Evolutionary conservation across 1,284 basidiomycete genomes (phyloP).

Genomic region (Vanrija sp.): DNA sequence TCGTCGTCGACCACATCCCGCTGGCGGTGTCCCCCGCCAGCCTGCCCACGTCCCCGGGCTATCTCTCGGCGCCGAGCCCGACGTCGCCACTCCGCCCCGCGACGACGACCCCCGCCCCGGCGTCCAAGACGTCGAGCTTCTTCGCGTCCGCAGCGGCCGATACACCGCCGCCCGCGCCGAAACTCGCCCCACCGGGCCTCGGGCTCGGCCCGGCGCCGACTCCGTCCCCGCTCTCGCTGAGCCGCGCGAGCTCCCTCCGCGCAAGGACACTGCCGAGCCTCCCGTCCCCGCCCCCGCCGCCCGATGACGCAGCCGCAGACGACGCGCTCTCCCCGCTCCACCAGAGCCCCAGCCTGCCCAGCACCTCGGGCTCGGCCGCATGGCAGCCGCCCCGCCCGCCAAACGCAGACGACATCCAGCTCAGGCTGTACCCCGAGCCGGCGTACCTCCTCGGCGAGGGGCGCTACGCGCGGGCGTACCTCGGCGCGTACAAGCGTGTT

Average conservation of each 20-base stretch:
- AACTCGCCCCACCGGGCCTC: conserved; percentile 3
- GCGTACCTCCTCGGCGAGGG: conserved; percentile 50
- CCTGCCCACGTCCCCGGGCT: not conserved
- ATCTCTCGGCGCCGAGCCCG: not conserved
- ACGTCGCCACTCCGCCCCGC: not conserved
- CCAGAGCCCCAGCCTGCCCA: conserved; percentile 35
- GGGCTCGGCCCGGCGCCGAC: conserved; percentile 10
- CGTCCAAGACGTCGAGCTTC: conserved; percentile 38
- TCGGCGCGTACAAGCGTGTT: conserved; percentile 42
- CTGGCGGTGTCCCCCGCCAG: not conserved
- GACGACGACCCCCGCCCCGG: not conserved
- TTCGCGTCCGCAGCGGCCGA: conserved; percentile 28
- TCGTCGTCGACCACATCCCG: not conserved
- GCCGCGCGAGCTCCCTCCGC: conserved; percentile 33
- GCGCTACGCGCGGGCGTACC: conserved; percentile 50
- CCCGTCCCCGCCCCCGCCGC: conserved; percentile 12
- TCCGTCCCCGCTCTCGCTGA: conserved; percentile 35
- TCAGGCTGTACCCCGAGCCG: conserved; percentile 37
- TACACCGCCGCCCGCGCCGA: conserved; percentile 30
- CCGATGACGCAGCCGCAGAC: not conserved
- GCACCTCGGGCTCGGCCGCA: conserved; percentile 5
- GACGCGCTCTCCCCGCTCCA: conserved; percentile 32
- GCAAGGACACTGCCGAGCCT: conserved; percentile 13
- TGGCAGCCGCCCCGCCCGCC: conserved; percentile 38
- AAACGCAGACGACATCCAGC: conserved; percentile 28